Base-by-base conservation (phyloP, 345 rosid genomes). In the Garcia nutans region DNA sequence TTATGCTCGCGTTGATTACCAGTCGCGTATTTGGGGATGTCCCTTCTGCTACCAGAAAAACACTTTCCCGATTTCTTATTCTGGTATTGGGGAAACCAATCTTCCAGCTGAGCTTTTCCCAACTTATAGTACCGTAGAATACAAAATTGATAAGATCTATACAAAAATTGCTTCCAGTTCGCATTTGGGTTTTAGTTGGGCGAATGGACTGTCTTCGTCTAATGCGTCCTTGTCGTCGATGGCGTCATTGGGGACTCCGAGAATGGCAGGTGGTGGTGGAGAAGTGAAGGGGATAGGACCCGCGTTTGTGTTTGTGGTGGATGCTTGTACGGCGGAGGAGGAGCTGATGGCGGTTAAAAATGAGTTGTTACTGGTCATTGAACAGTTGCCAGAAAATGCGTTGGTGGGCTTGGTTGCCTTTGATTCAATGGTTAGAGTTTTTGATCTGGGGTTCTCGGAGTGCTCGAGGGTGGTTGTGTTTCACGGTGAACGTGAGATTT, bases 91-190 rank as follows among this genome's bases (percentile, higher is more conserved):
- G 3, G 98, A 93, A 37, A 86, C 95, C 70, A 92, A 85, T 77
- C 94, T 93, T 68, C 98, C 97, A 4, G 99, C 99, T 26, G 99
- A 96, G 88, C 98, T 96, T 73, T 96, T 92, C 73, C 99, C 98
- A 0, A 96, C 98, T 57, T 90, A 96, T 71, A 88, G 92, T 82
- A 84, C 97, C 20, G 93, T 96, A 6, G 98, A 96, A 70, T 93
- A 92, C 77, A 78, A 74, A 41, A 42, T 73, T 47, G 74, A 69
- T 55, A 76, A 42, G 77, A 61, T 45, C 17, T 79, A 80, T 31
- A 5, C 65, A 0, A 80, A 72, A 62, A 23, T 59, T 26, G 23
- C 69, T 50, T 59, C 79, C 7, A 50, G 65, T 66, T 72, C 76
- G 41, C 61, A 72, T 67, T 59, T 72, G 56, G 50, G 80, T 49